Percentiles rank a stretch among this genome's conserved stretches.
phyloP scores from a whole-genome alignment of 1,139 yeast species.

The Suhomyces bokatorum region DNA sequence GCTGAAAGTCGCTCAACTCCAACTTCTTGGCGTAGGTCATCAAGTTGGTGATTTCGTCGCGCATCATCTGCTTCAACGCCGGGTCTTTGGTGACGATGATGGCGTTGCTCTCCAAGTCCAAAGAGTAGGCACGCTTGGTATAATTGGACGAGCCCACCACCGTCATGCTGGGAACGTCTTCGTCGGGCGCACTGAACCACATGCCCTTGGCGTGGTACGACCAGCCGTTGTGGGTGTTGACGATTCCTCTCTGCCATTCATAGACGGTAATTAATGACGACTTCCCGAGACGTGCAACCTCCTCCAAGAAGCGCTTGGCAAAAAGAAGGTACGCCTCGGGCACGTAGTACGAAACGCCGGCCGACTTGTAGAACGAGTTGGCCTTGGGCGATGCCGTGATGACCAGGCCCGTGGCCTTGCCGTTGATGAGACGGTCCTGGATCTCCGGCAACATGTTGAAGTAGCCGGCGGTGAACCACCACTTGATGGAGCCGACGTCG shows the following conservation, averaged over 20 bases:
- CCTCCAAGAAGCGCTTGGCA: constrained; percentile 67
- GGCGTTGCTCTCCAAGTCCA: constrained; percentile 88
- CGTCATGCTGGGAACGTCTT: constrained; percentile 64
- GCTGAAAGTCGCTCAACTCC: constrained; percentile 57
- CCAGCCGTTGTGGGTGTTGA: constrained; percentile 86
- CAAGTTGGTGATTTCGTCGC: constrained; percentile 63
- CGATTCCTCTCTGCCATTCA: constrained; percentile 89
- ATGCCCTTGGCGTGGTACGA: constrained; percentile 98
- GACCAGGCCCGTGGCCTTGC: constrained; percentile 66
- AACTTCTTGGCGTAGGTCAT: constrained; percentile 53
- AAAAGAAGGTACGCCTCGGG: constrained; percentile 87
- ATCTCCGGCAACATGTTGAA: constrained; percentile 87
- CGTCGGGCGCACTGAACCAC: constrained; percentile 73
- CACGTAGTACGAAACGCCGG: constrained; percentile 77
- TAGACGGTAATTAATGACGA: constrained; percentile 52
- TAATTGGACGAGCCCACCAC: constrained; percentile 92
- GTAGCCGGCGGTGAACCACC: constrained; percentile 97
- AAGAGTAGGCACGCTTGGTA: constrained; percentile 83
- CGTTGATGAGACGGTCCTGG: constrained; percentile 56
- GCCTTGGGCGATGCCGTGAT: constrained; percentile 93
- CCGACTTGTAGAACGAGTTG: constrained; percentile 85
- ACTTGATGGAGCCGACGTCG: constrained; percentile 55
- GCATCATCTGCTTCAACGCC: constrained; percentile 57
- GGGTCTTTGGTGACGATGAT: constrained; percentile 71
- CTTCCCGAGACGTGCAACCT: constrained; percentile 48